Evolutionary conservation across 345 rosid genomes (phyloP).

Genomic region (Aquilaria malaccensis): DNA sequence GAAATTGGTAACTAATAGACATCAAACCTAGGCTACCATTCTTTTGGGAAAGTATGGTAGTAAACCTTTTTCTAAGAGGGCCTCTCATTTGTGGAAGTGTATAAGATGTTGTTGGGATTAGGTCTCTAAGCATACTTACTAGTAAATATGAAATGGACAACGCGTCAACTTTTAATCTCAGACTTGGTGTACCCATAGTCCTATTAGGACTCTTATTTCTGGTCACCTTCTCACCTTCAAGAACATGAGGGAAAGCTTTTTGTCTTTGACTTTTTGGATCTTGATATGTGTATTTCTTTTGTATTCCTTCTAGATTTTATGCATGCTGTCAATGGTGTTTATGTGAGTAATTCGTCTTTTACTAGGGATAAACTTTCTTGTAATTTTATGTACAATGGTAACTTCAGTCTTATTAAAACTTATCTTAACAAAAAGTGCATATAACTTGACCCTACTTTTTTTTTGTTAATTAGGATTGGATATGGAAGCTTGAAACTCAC

Average conservation of each 20-base stretch:
- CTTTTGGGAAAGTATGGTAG: neutral
- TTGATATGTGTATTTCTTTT: too few species aligned
- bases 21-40: neutral
- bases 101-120: neutral
- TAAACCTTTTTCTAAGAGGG: neutral
- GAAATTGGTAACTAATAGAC: neutral
- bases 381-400: too few species aligned
- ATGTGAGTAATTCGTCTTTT: too few species aligned
- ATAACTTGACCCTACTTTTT: too few species aligned
- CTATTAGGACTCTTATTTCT: neutral
- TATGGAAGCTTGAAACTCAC: too few species aligned
- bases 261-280: neutral
- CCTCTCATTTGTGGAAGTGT: neutral
- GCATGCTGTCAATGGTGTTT: too few species aligned
- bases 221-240: neutral
- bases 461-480: too few species aligned
- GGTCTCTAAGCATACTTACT: neutral
- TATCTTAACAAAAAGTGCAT: too few species aligned
- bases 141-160: neutral
- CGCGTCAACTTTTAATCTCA: too few species aligned
- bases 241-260: neutral
- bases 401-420: too few species aligned
- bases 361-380: too few species aligned
- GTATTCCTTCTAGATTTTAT: too few species aligned
- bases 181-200: neutral